A percentile compares a stretch with the other conserved stretches of the same genome.
These are phyloP conservation scores for Pythium phragmiticola DNA, from an alignment of 352 stramenopile species.

Conservation along the genomic window DNA sequence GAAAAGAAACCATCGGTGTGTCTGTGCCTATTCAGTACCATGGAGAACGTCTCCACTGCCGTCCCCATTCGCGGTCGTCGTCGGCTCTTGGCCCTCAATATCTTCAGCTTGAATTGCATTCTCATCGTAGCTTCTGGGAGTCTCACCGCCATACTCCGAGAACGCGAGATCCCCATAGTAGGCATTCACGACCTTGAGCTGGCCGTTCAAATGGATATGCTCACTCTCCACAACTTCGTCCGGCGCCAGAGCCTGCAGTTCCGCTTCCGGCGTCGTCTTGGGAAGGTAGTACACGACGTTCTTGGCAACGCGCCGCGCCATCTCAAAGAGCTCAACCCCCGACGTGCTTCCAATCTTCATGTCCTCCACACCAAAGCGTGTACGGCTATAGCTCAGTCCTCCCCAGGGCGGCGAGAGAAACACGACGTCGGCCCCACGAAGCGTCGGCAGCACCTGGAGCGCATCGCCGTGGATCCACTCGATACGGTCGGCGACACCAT, in stretches of 20 bases:
- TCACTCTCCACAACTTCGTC: slow-evolving; percentile 69
- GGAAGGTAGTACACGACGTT: slow-evolving; percentile 88
- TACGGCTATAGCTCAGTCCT: slow-evolving; percentile 70
- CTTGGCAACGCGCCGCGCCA: slow-evolving; percentile 50
- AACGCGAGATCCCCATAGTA: slow-evolving; percentile 72
- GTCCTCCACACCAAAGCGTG: slow-evolving; percentile 52
- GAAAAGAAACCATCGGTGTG: background rate
- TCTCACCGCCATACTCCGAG: background rate
- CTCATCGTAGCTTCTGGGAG: background rate
- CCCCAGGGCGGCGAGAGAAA: slow-evolving; percentile 93
- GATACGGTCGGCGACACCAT: slow-evolving; percentile 88
- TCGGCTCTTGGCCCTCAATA: background rate
- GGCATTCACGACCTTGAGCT: slow-evolving; percentile 78
- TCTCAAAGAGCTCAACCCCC: slow-evolving; percentile 61
- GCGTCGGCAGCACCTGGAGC: slow-evolving; percentile 65
- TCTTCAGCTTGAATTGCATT: slow-evolving; percentile 2
- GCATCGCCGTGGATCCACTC: slow-evolving; percentile 91
- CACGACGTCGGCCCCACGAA: slow-evolving; percentile 76
- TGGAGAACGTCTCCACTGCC: background rate
- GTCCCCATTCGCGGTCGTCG: background rate
- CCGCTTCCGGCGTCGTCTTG: slow-evolving; percentile 51
- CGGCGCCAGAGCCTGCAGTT: slow-evolving; percentile 52
- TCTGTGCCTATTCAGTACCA: slow-evolving; percentile 4
- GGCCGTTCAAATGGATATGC: slow-evolving; percentile 74
- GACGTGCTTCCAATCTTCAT: slow-evolving; percentile 66